Evolutionary conservation across 1,284 basidiomycete species (phyloP).

Genomic region (Pseudozyma sp.): DNA sequence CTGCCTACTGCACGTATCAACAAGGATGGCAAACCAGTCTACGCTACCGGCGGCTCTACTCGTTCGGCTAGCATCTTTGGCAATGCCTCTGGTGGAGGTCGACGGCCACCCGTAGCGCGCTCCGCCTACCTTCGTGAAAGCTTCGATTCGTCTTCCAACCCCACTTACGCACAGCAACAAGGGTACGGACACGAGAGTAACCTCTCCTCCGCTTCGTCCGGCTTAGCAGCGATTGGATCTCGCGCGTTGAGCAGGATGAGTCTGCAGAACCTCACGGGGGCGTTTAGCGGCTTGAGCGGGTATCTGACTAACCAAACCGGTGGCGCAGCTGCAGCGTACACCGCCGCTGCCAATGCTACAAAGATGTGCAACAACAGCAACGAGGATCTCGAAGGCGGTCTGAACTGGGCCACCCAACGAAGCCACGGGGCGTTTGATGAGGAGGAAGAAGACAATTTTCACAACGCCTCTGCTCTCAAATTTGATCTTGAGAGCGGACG

Average conservation of each 20-base stretch:
- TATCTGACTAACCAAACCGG: conserved; percentile 50
- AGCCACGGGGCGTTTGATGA: conserved; percentile 2
- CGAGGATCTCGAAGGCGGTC: not conserved
- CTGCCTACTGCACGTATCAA: conserved; percentile 32
- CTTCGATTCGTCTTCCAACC: conserved; percentile 25
- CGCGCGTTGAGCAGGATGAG: conserved; percentile 53
- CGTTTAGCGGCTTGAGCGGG: conserved; percentile 55
- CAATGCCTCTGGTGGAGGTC: not conserved
- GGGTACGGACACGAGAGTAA: conserved; percentile 25
- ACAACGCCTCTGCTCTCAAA: not conserved
- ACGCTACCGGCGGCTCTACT: not conserved
- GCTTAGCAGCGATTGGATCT: conserved; percentile 33
- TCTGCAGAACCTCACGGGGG: conserved; percentile 50
- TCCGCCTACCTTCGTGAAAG: conserved; percentile 53
- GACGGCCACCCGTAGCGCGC: conserved; percentile 53
- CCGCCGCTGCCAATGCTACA: conserved; percentile 34
- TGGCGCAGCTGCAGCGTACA: conserved; percentile 18
- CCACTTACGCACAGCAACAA: not conserved
- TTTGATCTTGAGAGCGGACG: conserved; percentile 16
- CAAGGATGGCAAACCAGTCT: conserved; percentile 32
- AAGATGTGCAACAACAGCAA: conserved; percentile 46
- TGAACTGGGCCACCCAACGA: conserved; percentile 5
- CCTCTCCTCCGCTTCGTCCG: conserved; percentile 29
- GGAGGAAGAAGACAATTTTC: conserved; percentile 11
- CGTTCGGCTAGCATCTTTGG: conserved; percentile 32